Base-by-base conservation (phyloP, 2,329 filamentous ascomycete species). In the Akanthomyces muscarius region DNA sequence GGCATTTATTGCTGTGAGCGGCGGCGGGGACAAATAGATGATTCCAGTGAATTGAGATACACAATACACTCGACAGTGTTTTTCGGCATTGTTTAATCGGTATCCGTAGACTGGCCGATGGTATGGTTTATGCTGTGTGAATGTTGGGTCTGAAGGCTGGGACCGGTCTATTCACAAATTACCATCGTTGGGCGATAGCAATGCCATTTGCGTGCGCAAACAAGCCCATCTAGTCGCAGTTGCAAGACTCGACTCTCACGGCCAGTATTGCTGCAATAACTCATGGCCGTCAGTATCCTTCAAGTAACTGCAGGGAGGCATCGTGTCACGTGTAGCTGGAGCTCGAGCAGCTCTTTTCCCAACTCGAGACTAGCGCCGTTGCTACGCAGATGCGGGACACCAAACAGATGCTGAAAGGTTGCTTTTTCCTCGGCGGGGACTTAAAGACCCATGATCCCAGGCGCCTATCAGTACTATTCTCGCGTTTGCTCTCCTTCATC, bases 11-110 rank as follows among this genome's bases (percentile, higher is more conserved):
- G 71, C 84, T 7, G 68, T 86, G 66, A 77, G 81, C 56, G 80
- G 81, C 52, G 81, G 84, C 59, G 83, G 81, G 13, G 78, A 80
- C 68, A 84, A 84, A 74, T 83, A 78, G 77, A 78, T 21, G 47
- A 25, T n/a, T 38, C 51, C 13, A n/a, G 21, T 25, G 53, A 62
- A 62, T 36, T 61, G 45, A 41, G 7, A 36, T 51, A 42, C 21
- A 59, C 36, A 36, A 61, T 54, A 54, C 23, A 53, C 23, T 21
- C 25, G 38, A 50, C 23, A 54, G 14, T 45, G 38, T 2, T 41
- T 53, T 50, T 51, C 38, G 18, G 36, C 36, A 28, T 16, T n/a
- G 8, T 30, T 50, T 18, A 8, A 28, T 18, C 14, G 28, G 36
- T 25, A 28, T 18, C 14, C 16, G 36, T 25, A 25, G 16, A 23